Base-by-base conservation (phyloP, 2,329 filamentous ascomycete genomes). In the Aspergillus vadensis region DNA sequence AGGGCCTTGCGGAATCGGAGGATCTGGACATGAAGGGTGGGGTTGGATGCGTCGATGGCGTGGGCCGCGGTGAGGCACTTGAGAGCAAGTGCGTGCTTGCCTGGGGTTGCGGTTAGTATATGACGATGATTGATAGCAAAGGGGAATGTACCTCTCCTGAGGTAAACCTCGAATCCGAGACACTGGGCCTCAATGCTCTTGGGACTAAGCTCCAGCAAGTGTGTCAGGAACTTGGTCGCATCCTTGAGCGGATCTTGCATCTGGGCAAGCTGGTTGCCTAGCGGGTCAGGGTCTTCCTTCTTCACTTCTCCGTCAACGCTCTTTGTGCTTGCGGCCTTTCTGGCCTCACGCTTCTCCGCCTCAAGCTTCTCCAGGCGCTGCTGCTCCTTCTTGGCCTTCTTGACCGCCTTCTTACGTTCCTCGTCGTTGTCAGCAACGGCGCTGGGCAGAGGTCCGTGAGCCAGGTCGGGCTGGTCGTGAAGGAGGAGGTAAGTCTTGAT, bases 211-310 rank as follows among this genome's bases (percentile, higher is more conserved):
- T 97, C 89, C 61, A 99, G 83, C 68, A 99, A 81, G 3, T 91
- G 92, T 15, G 78, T 82, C 59, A 99, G 77, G 74, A 95, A 97
- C 76, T 94, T 96, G 82, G 92, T 90, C 3, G 92, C 92, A 70
- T 95, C 92, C 51, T 87, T 88, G 48, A 99, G 79, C 8, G 95
- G 94, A 58, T 95, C 89, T 60, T 88, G 85, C 4, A 94, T 97
- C 62, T 90, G 86, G 17, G 91, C 86, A 60, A 98, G 83, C 76
- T 91, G 91, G 68, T 88, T 80, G 43, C 96, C 95, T 32, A 90
- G 82, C 25, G 95, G 94, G 76, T 99, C 95, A 19, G 91, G 86
- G 68, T 99, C 95, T 77, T 91, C 90, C 82, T 96, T 97, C 82
- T 93, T 95, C 9, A 82, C 79, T 64, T 87, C 85, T 14, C 81